phyloP scores from a whole-genome alignment of 805 yeast species.

The Candida suzukii region DNA sequence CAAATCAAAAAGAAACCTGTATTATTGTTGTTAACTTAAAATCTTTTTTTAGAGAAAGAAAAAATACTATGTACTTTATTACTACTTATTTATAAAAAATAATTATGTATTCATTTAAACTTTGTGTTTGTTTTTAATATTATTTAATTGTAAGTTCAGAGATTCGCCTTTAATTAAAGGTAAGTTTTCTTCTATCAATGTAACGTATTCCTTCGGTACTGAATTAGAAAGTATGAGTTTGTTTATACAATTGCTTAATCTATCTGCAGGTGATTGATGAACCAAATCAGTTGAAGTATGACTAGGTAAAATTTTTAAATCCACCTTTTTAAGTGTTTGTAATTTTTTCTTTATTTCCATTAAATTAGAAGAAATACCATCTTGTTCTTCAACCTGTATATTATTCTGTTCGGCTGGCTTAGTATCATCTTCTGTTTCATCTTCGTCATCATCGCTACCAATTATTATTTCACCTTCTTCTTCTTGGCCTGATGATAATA shows the following conservation, averaged over 20 bases:
- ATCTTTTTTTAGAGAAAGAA: too few relatives aligned
- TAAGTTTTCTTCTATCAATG: constrained; percentile 12
- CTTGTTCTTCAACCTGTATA: constrained; percentile 4
- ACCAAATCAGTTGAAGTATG: background rate
- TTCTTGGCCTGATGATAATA: too few relatives aligned
- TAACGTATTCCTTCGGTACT: constrained; percentile 7
- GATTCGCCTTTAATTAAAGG: constrained; percentile 15
- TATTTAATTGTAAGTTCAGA: constrained; percentile 18
- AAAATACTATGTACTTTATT: background rate
- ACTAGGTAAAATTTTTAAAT: constrained; percentile 5
- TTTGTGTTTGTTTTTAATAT: constrained; percentile 12
- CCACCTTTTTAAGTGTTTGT: constrained; percentile 9
- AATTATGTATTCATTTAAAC: background rate
- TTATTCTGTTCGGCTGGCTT: constrained; percentile 6
- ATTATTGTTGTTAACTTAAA: background rate
- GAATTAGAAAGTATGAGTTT: constrained; percentile 9
- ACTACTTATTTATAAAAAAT: too few relatives aligned
- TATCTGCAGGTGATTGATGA: constrained; percentile 2
- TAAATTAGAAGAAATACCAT: constrained; percentile 14
- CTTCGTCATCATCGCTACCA: constrained; percentile 2
- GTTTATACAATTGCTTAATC: constrained; percentile 12
- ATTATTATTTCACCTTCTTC: background rate
- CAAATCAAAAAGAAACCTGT: background rate
- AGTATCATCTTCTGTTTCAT: constrained; percentile 2
- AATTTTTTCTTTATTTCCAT: constrained; percentile 16